Percentiles rank a stretch among this genome's conserved stretches.
Conservation (phyloP, 306 rosid genomes). For the Prunus mongolica region DNA sequence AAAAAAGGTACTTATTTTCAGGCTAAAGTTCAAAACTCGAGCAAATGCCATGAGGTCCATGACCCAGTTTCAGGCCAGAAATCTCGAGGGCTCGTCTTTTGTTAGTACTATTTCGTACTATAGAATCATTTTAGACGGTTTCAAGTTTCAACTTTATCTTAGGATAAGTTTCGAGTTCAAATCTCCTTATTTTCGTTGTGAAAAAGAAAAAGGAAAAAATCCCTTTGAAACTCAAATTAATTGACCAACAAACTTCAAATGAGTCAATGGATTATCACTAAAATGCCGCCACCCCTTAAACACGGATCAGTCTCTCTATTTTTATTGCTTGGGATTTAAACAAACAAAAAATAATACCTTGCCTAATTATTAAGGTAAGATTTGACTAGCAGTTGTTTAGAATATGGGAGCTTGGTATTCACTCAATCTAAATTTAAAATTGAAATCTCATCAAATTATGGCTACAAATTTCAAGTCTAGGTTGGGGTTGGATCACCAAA, state of each 20-base stretch:
- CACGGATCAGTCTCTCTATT: background rate
- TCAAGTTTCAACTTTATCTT: no score
- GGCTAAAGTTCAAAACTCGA: background rate
- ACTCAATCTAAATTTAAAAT: background rate
- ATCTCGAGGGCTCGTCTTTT: background rate
- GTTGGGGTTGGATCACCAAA: conserved; percentile 3
- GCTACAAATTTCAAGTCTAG: background rate
- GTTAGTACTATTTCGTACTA: background rate
- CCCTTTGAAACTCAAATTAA: background rate
- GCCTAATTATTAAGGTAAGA: background rate
- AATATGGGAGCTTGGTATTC: background rate
- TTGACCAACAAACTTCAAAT: background rate
- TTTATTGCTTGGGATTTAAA: background rate
- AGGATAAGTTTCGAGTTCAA: no score
- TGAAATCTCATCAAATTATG: background rate
- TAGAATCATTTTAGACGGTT: background rate
- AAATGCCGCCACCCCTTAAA: background rate
- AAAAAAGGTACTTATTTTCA: background rate
- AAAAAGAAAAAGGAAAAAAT: no score
- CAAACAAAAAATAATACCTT: no score
- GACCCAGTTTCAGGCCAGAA: background rate
- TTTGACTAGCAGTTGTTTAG: background rate
- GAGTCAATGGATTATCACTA: background rate
- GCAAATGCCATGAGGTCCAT: background rate
- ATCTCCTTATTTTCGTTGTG: no score